Evolutionary conservation across 352 stramenopile genomes (phyloP).

Genomic region (Globisporangium emineosum): DNA sequence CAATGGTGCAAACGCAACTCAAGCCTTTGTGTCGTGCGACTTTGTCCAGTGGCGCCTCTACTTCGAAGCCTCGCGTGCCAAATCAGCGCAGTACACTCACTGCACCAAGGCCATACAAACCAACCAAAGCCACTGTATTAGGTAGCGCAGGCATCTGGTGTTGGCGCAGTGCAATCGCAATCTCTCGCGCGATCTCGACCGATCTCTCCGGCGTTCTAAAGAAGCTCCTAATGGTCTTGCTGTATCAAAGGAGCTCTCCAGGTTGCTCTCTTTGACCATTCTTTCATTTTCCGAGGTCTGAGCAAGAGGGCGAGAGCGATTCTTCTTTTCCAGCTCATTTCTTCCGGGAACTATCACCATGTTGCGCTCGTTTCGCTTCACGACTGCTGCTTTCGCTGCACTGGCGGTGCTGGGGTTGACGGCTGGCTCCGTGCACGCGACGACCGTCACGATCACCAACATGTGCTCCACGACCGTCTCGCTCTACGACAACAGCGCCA

Average conservation of each 20-base stretch:
- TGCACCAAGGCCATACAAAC: neutral
- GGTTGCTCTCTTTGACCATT: neutral
- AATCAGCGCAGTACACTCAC: no score
- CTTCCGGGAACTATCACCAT: neutral
- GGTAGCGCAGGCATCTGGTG: neutral
- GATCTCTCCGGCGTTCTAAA: neutral
- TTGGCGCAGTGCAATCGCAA: neutral
- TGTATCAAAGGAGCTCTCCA: neutral
- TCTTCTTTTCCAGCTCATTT: neutral
- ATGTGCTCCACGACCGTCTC: slow-evolving; percentile 42
- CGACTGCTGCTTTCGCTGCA: neutral
- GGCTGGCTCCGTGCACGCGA: slow-evolving; percentile 16
- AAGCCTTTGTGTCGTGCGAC: neutral
- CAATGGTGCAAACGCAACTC: neutral
- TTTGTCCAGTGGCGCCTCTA: neutral
- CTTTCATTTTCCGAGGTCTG: slow-evolving; percentile 5
- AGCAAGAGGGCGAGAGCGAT: neutral
- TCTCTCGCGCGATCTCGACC: neutral
- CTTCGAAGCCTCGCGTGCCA: neutral
- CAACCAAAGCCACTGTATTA: neutral
- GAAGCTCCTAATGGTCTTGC: neutral
- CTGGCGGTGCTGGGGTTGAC: neutral
- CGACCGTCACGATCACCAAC: slow-evolving; percentile 41
- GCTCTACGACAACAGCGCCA: slow-evolving; percentile 59
- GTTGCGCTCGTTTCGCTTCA: neutral